Evolutionary conservation across 2,329 filamentous ascomycete species (phyloP), one percentile per base, ranked within the genome.

Genomic region (Xenoacremonium recifei): DNA sequence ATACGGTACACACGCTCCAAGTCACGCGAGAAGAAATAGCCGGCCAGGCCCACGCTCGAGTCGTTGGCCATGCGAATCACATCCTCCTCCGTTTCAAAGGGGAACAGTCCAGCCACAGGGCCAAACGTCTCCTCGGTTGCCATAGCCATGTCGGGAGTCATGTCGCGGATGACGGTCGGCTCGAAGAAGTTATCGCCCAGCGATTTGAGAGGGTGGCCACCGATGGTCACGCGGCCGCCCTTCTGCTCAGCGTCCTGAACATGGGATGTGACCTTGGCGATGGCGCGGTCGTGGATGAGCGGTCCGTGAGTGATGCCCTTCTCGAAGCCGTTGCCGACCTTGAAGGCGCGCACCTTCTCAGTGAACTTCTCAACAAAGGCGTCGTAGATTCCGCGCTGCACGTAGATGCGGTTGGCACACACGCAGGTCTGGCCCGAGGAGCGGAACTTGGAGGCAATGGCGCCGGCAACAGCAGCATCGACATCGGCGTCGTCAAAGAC

Each of bases 351-450:
- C 38, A 92, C 87, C 61, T 87, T 85, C 47, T 81, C 83, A 20
- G 83, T 79, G 51, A 93, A 82, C 37, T 79, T 82, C 34, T 72
- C 57, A 4, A 80, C 78, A 54, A 95, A 95, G 27, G 76, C 71
- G 56, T 92, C 85, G 68, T 93, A 90, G 63, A 95, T 79, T 45
- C 81, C 84, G 25, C 75, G 72, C 64, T 95, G 89, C 7, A 95
- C 78, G 64, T 87, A 92, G 51, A 95, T 80, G 21, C 89, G 77
- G 71, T 95, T 95, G 19, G 87, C 87, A 59, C 87, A 91, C 17
- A 97, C 91, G 65, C 93, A 99, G 0, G 93, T 97, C 74, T 99
- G 93, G 25, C 93, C 93, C 0, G 89, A 95, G 27, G 85, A 89
- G 40, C 93, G 86, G 80, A 97, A 97, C 67, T 97, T 99, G 59